Evolutionary conservation across 805 yeast species (phyloP).

Genomic region (Nakazawaea ernobii): DNA sequence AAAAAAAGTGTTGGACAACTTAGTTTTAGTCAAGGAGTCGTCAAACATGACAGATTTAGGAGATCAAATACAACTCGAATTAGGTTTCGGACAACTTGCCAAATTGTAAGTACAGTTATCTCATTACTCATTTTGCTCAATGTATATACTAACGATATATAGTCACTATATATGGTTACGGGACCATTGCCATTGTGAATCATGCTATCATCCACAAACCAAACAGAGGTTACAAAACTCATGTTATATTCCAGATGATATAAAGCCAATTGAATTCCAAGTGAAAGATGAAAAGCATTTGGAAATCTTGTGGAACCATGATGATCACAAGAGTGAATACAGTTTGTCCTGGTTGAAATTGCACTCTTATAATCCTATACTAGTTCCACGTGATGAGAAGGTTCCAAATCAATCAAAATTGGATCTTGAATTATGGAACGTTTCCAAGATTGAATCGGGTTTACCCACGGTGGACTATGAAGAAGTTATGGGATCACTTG

Average conservation of each 20-base stretch:
- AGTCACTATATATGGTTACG: constrained; percentile 55
- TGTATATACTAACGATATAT: constrained; percentile 2
- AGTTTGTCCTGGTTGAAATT: constrained; percentile 36
- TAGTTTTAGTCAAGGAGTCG: neutral
- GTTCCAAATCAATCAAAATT: constrained; percentile 24
- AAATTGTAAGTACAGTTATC: constrained; percentile 5
- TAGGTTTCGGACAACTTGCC: neutral
- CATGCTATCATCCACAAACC: constrained; percentile 49
- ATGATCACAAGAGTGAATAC: constrained; percentile 33
- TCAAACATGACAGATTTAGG: neutral
- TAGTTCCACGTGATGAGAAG: constrained; percentile 27
- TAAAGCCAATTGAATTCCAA: constrained; percentile 13
- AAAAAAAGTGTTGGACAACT: neutral
- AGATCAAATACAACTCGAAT: neutral
- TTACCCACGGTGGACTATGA: constrained; percentile 46
- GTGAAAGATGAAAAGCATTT: constrained; percentile 9
- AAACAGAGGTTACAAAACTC: constrained; percentile 57
- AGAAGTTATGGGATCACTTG: constrained; percentile 34
- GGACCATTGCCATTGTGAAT: constrained; percentile 55
- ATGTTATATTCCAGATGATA: constrained; percentile 24
- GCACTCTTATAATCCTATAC: constrained; percentile 48
- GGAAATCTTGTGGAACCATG: constrained; percentile 31
- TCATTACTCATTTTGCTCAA: neutral
- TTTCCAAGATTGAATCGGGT: constrained; percentile 28
- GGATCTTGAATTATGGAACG: constrained; percentile 37